phyloP scores from a whole-genome alignment of 2,329 filamentous ascomycete species.

The Colletotrichum sp. region DNA sequence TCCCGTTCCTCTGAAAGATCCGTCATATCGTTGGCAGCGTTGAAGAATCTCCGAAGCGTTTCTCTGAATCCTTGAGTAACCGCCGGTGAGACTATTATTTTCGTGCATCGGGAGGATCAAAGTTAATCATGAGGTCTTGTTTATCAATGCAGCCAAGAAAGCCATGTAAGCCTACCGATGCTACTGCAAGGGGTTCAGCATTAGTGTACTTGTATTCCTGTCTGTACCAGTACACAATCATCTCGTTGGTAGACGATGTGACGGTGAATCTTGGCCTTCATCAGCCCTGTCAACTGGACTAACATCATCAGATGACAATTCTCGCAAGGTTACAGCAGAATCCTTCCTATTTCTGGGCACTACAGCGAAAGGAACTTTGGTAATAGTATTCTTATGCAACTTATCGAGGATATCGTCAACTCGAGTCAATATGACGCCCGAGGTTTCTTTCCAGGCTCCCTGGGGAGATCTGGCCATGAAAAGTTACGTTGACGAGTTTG shows the following conservation, averaged over 20 bases:
- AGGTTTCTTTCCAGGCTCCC: not conserved
- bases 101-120: slow-evolving; percentile 22
- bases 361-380: not conserved
- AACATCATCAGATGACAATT: not conserved
- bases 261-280: not conserved
- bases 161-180: not conserved
- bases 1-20: not conserved
- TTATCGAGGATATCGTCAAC: not conserved
- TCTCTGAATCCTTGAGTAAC: not conserved
- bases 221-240: not conserved
- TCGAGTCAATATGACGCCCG: not conserved
- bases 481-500: not conserved
- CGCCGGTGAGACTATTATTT: slow-evolving; percentile 21
- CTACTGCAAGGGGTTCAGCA: not conserved
- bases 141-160: slow-evolving; percentile 25
- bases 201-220: not conserved
- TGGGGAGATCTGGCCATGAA: not conserved
- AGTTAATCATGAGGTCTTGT: slow-evolving; percentile 5
- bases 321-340: not conserved
- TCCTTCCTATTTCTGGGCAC: not conserved
- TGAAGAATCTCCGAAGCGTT: not conserved
- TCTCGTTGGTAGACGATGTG: not conserved
- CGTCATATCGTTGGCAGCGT: not conserved
- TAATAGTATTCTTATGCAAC: not conserved
- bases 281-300: not conserved